Evolutionary conservation across 2,329 filamentous ascomycete species (phyloP), one percentile per base, ranked within the genome.

Genomic region (Arthrobotrys sphaeroides): DNA sequence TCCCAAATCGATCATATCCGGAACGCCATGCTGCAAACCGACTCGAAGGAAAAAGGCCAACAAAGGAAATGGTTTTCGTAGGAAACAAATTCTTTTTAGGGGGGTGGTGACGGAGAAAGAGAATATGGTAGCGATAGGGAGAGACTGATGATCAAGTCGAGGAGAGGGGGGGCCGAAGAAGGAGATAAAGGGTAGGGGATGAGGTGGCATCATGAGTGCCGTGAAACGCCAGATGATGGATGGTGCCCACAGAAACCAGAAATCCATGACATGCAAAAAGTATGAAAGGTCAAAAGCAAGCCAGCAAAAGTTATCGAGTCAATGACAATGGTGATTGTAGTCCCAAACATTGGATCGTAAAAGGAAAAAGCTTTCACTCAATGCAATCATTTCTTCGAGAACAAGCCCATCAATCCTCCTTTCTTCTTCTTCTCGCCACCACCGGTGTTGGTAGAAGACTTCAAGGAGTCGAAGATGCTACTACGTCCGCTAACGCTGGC

Each of bases 361-460:
- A 40, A 38, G 31, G n/a, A n/a, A n/a, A n/a, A n/a, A n/a, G n/a
- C n/a, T n/a, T 53, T 49, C 47, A 55, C 51, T 55, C 51, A 38
- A n/a, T n/a, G n/a, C n/a, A n/a, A 69, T 70, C 38, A 77, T 45
- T 72, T 77, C 49, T 67, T 77, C 24, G 64, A 65, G 57, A 77
- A 77, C 24, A 77, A 31, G 1, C 73, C 67, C 51, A 61, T 66
- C 59, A 77, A 47, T 1, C 73, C 73, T 31, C 66, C 66, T 43
- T 55, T 77, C 66, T 77, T 77, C 60, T 70, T 77, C 43, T 72
- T 64, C 31, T 62, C 61, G 20, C 45, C 66, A 40, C 66, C 59
- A n/a, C n/a, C n/a, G n/a, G n/a, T n/a, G n/a, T n/a, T n/a, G 20
- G 49, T 47, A n/a, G 51, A 33, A 5, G 55, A 51, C 36, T 62